Conservation (phyloP, 23 red algal genomes). For the Chondrus crispus region DNA sequence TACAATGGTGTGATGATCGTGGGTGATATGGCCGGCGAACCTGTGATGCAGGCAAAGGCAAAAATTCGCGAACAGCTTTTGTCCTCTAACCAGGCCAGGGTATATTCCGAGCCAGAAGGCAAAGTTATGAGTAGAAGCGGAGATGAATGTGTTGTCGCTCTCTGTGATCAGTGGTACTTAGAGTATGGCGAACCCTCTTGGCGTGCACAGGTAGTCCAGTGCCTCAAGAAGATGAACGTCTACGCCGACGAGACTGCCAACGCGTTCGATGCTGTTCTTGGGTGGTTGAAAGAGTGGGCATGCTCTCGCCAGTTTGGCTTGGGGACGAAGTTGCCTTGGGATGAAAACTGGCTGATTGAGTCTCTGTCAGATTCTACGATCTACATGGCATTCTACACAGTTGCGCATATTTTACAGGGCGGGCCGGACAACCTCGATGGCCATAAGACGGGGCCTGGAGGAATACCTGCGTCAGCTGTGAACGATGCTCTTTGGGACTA, state of each 20-base stretch:
- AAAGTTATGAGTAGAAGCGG: slow-evolving; percentile 87
- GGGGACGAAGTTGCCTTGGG: slow-evolving; percentile 95
- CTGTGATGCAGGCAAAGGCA: slow-evolving; percentile 83
- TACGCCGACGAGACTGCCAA: slow-evolving; percentile 87
- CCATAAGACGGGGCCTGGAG: slow-evolving; percentile 53
- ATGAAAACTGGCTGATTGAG: slow-evolving; percentile 94
- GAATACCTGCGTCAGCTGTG: slow-evolving; percentile 60
- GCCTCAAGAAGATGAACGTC: slow-evolving; percentile 75
- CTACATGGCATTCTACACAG: slow-evolving; percentile 99
- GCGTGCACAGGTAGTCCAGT: slow-evolving; percentile 58
- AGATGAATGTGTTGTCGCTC: slow-evolving; percentile 94
- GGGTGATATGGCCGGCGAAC: slow-evolving; percentile 66
- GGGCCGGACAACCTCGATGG: slow-evolving; percentile 84
- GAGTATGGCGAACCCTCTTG: slow-evolving; percentile 91
- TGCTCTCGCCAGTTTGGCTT: slow-evolving; percentile 97
- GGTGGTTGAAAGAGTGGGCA: slow-evolving; percentile 99
- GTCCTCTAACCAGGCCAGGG: slow-evolving; percentile 43
- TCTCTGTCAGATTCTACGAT: slow-evolving; percentile 98
- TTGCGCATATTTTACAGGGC: slow-evolving; percentile 91
- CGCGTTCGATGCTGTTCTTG: slow-evolving; percentile 87
- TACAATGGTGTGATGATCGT: slow-evolving; percentile 82
- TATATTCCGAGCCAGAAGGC: slow-evolving; percentile 92
- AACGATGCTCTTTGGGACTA: slow-evolving; percentile 90
- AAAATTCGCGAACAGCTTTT: slow-evolving; percentile 77
- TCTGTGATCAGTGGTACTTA: slow-evolving; percentile 98